phyloP scores from a whole-genome alignment of 2,329 filamentous ascomycete species.

The Teratosphaeriaceae sp. region DNA sequence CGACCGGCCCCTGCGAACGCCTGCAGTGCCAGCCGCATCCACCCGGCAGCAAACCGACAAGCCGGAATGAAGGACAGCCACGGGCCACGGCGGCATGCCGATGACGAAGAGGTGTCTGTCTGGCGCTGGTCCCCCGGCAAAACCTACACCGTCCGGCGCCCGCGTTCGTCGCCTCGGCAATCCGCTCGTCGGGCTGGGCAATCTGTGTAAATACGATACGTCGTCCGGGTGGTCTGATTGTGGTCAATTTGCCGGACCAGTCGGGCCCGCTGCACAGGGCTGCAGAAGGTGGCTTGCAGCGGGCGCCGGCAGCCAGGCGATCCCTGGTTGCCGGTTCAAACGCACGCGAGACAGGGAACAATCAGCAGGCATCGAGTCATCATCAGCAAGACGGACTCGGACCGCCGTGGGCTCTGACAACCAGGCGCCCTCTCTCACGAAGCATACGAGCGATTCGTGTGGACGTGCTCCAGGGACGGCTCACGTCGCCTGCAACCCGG shows the following conservation, averaged over 20 bases:
- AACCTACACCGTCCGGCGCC: too few species aligned
- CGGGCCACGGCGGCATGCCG: background rate
- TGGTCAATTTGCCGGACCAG: background rate
- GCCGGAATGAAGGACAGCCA: constrained; percentile 1
- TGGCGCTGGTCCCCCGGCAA: background rate
- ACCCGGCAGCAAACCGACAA: background rate
- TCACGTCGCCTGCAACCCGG: background rate
- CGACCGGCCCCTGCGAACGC: background rate
- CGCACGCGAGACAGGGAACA: background rate
- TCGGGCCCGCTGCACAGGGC: background rate
- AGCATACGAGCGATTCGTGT: background rate
- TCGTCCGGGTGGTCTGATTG: constrained; percentile 1
- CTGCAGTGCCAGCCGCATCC: too few species aligned
- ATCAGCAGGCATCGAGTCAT: background rate
- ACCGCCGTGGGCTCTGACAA: background rate
- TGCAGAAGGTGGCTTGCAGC: background rate
- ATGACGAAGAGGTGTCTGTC: background rate
- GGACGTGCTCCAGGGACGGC: background rate
- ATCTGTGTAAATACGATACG: background rate
- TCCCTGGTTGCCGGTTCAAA: constrained; percentile 1
- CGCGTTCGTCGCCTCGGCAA: constrained; percentile 1
- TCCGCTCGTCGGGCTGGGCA: background rate
- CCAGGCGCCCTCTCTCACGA: background rate
- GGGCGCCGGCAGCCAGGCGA: background rate
- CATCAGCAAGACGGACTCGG: background rate